Evolutionary conservation across 73 alveolate species (phyloP).

Genomic region (Tetrahymena borealis): DNA sequence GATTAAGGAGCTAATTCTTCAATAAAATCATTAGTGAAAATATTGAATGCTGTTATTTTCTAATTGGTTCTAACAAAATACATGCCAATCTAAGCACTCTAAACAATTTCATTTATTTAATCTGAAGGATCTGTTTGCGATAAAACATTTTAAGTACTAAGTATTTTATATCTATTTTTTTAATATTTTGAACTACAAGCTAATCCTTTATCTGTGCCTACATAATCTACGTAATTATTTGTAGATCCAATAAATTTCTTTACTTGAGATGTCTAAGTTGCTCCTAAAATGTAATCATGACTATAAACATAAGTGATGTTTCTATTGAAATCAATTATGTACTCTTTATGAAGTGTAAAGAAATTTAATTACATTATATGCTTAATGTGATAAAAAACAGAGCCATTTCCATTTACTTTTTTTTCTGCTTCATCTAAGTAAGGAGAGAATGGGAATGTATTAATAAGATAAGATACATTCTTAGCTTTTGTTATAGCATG

Average conservation of each 20-base stretch:
- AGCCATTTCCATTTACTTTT: too few relatives aligned
- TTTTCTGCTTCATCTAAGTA: neutral
- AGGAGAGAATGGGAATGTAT: too few relatives aligned
- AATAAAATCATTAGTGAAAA: neutral
- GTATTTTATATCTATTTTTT: neutral
- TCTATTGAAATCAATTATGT: neutral
- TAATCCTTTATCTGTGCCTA: neutral
- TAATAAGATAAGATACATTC: neutral
- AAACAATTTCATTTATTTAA: neutral
- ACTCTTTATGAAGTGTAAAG: neutral
- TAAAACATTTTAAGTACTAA: neutral
- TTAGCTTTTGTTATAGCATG: neutral
- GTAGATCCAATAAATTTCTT: neutral
- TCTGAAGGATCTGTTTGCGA: neutral
- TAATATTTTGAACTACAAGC: neutral
- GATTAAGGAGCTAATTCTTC: neutral
- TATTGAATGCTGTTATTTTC: neutral
- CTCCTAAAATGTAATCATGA: neutral
- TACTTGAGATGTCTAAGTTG: neutral
- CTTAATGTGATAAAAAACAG: neutral
- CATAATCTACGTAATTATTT: neutral
- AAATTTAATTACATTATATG: neutral
- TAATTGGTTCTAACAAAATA: neutral
- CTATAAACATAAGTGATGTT: neutral
- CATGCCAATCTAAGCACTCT: neutral